Base-by-base conservation (phyloP, 2,329 filamentous ascomycete genomes). In the Fusarium cyanostomum region DNA sequence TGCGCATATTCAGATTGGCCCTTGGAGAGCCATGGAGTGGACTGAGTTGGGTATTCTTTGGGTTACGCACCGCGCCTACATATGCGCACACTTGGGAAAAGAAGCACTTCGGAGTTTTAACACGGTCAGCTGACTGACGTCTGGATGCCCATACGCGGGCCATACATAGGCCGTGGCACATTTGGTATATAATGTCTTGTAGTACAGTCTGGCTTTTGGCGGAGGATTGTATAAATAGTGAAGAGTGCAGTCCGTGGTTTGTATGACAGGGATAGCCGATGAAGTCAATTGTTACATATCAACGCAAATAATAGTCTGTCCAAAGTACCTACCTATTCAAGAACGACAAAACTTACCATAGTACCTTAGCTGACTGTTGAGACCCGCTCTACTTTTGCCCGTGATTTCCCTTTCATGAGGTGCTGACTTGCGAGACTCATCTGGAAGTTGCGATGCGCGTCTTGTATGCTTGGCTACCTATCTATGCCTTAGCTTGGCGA, bases 161-260 rank as follows among this genome's bases (percentile, higher is more conserved):
- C 42, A 53, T 56, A 58, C 33, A 56, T 52, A 37, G 42, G 33
- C 48, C 50, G 50, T 44, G 48, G 26, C 51, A 52, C 54, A 56
- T 54, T 59, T 59, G 58, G 65, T 71, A 65, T 58, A 70, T 72
- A 72, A 72, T 74, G 68, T 70, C 59, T 72, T 64, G 58, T 69
- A 64, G 52, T 62, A 66, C 52, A 59, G 59, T 51, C 57, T 59
- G 58, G 42, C 42, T 57, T 56, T 56, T 66, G 46, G 41, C 34
- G 53, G 45, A 44, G 43, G 59, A 43, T 61, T 57, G 60, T 38
- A 56, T 61, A 51, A 44, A 45, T 63, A 59, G 39, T 28, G 43
- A 35, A 41, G 28, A 43, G 49, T 56, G 52, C 55, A 56, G 45
- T 52, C 52, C 45, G 38, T 39, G 44, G 41, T 46, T 55, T 70